Base-by-base conservation (phyloP, 2,329 filamentous ascomycete genomes). In the Magnaporthales sp. region DNA sequence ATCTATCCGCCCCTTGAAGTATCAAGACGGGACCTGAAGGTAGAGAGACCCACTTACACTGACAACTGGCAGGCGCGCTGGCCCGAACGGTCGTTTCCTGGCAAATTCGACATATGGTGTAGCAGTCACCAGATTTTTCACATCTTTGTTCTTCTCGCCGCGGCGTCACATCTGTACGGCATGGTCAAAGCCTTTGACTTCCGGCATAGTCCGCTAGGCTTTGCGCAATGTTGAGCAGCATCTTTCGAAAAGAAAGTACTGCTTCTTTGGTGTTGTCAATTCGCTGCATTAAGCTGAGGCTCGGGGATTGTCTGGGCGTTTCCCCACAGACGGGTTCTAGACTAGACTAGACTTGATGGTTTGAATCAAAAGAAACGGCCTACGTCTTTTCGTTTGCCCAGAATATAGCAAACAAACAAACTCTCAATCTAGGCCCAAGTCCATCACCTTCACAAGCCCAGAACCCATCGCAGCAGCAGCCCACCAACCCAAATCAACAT, bases 41-140 rank as follows among this genome's bases (percentile, higher is more conserved):
- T 5, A 13, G 15, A 27, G 9, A 62, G 10, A 54, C 26, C 9
- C 29, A 19, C 29, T 31, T 5, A 63, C 29, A 22, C 22, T 38
- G 5, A 22, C 15, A 11, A 3, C 27, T 51, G 8, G 22, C 67
- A 91, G 88, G 82, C 86, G 66, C 89, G 95, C 51, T 88, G 94
- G 77, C 95, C 95, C 0, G 95, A 99, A 79, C 84, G 92, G 68
- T 86, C 84, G 73, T 85, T 80, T 61, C 95, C 94, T 0, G 91
- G 92, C 1, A 81, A 77, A 8, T 97, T 94, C 74, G 95, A 99
- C 77, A 91, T 97, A 65, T 91, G 91, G 86, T 94, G 95, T 51
- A 93, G 89, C 75, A 97, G 92, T 24, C 95, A 99, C 77, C 95
- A 99, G 79, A 90, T 99, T 70, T 99, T 99, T 77, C 95, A 99